Base-by-base conservation (phyloP, 306 rosid genomes). In the Rosa chinensis region DNA sequence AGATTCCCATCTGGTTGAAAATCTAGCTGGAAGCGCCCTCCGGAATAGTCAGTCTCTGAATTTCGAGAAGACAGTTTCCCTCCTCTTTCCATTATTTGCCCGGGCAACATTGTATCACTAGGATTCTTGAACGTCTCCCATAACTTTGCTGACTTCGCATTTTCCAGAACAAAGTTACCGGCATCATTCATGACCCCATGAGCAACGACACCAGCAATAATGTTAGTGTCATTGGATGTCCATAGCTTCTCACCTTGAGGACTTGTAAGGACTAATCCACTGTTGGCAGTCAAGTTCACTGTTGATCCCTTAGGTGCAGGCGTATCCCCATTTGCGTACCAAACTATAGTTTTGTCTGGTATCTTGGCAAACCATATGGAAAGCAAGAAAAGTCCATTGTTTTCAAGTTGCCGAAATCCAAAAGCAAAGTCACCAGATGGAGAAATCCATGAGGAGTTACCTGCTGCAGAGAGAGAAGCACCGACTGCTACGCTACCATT, bases 361-460 rank as follows among this genome's bases (percentile, higher is more conserved):
- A 91, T 75, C 8, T 75, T 87, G 75, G 75, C 23, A 58, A 75
- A 89, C 96, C 93, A 91, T 16, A 83, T 83, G 2, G 89, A 84
- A 44, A 89, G 84, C 79, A 83, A 44, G 80, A 73, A 91, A 18
- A 76, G 40, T 23, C 16, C 47, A 0, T 76, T 69, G 23, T 13
- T 50, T 2, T 47, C 63, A 0, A 84, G 74, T 55, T 50, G 77
- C 3, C 28, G 83, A 82, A 91, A 91, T 8, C 93, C 89, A 1
- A 89, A 86, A 3, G 93, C 89, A 16, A 91, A 89, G 0, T 91
- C 91, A 0, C 84, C 49, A 0, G 86, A 74, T 17, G 82, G 66
- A 23, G 85, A 73, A 11, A 86, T 35, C 91, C 90, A 89, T 39
- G 87, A 3, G 64, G 82, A 10, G 77, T 52, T 72, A 49, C 61